These are phyloP conservation scores for Wickerhamiella australiensis DNA, from an alignment of 805 yeast species.

Conservation along the genomic window DNA sequence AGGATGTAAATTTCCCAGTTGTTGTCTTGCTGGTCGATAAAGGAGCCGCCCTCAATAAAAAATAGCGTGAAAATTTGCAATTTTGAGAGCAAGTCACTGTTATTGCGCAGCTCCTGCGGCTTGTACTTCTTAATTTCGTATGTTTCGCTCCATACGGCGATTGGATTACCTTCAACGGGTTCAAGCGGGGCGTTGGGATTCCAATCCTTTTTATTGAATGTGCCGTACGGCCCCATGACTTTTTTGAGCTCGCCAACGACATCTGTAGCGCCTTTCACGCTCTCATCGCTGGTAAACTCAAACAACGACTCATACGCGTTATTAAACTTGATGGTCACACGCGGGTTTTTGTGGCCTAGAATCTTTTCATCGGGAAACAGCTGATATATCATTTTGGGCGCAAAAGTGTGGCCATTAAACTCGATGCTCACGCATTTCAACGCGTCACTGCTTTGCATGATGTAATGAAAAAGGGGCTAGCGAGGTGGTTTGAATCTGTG, in stretches of 20 bases:
- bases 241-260: slow-evolving; percentile 43
- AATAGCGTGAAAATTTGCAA: slow-evolving; percentile 69
- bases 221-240: slow-evolving; percentile 50
- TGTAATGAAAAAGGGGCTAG: not conserved
- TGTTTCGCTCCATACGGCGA: slow-evolving; percentile 28
- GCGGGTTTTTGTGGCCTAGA: slow-evolving; percentile 66
- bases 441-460: slow-evolving; percentile 16
- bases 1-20: slow-evolving; percentile 70
- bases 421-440: slow-evolving; percentile 12
- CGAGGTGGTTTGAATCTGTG: not conserved
- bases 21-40: slow-evolving; percentile 62
- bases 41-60: slow-evolving; percentile 89
- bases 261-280: slow-evolving; percentile 44
- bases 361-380: slow-evolving; percentile 80
- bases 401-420: slow-evolving; percentile 32
- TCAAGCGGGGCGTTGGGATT: slow-evolving; percentile 35
- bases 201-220: slow-evolving; percentile 61
- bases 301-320: slow-evolving; percentile 62
- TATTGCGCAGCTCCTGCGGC: slow-evolving; percentile 24
- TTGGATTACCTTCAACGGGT: slow-evolving; percentile 21
- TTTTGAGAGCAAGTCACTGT: slow-evolving; percentile 8
- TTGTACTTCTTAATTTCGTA: slow-evolving; percentile 24
- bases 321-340: slow-evolving; percentile 56
- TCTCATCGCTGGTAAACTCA: slow-evolving; percentile 43
- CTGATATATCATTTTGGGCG: slow-evolving; percentile 80